Conservation (phyloP, 176 grass and related monocot genomes). For the Aegilops umbellulata region DNA sequence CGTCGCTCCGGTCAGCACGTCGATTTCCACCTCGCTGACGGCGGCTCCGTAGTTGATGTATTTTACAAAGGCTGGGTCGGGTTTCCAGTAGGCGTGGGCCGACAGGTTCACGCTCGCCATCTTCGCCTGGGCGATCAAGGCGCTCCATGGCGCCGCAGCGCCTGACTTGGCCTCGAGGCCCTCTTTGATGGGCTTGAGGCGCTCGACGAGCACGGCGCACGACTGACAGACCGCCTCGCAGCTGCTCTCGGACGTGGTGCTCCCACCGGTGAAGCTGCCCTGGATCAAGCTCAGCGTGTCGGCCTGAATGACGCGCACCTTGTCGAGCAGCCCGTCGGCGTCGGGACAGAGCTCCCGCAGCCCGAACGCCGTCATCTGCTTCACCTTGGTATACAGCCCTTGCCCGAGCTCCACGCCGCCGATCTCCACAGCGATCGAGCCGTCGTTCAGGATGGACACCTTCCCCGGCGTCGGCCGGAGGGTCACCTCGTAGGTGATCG, state of each 20-base stretch:
- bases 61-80: constrained; percentile 32
- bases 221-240: constrained; percentile 65
- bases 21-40: constrained; percentile 75
- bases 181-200: constrained; percentile 75
- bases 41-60: constrained; percentile 87
- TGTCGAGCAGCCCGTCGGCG: constrained; percentile 52
- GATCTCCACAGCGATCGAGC: constrained; percentile 82
- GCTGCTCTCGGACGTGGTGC: constrained; percentile 78
- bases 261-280: constrained; percentile 66
- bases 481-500: constrained; percentile 46
- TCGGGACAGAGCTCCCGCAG: constrained; percentile 48
- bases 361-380: constrained; percentile 72
- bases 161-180: constrained; percentile 40
- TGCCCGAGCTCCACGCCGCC: constrained; percentile 85
- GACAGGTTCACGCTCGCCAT: constrained; percentile 57
- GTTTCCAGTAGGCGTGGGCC: constrained; percentile 52
- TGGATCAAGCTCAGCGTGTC: constrained; percentile 74
- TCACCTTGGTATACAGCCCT: constrained; percentile 85
- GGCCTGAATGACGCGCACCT: constrained; percentile 68
- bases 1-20: constrained; percentile 70
- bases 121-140: constrained; percentile 60
- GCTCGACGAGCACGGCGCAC: constrained; percentile 46
- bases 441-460: constrained; percentile 81
- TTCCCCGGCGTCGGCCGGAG: constrained; percentile 52
- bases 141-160: constrained; percentile 46